A percentile compares a stretch with the other conserved stretches of the same genome.
phyloP scores from a whole-genome alignment of 139 green algal genomes.

The Astrephomene gubernaculifera region DNA sequence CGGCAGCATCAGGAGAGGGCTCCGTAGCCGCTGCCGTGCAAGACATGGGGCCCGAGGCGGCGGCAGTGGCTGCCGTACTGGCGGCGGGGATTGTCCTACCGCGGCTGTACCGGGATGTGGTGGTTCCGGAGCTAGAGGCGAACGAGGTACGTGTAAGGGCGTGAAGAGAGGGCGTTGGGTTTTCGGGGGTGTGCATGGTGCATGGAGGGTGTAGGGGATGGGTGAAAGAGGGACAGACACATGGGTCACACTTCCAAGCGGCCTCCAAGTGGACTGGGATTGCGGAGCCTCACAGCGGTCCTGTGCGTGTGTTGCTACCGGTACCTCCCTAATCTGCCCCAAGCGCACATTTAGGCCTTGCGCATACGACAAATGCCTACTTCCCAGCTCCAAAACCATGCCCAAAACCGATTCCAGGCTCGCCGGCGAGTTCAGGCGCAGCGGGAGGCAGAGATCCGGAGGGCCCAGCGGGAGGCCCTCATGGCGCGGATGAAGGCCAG shows the following conservation, averaged over 20 bases:
- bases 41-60: neutral
- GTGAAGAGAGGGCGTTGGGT: neutral
- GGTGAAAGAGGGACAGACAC: neutral
- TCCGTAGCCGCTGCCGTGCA: neutral
- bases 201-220: no score
- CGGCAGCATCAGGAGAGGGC: neutral
- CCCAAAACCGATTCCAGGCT: no score
- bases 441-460: slow-evolving; percentile 4
- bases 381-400: no score
- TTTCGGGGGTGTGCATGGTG: no score
- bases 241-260: no score
- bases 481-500: slow-evolving; percentile 5
- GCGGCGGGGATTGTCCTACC: neutral
- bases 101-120: slow-evolving; percentile 12
- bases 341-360: no score
- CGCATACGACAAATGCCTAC: no score
- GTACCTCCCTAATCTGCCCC: no score
- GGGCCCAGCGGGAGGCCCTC: slow-evolving; percentile 18
- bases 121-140: slow-evolving; percentile 39
- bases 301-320: no score
- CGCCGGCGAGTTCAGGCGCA: slow-evolving; percentile 37
- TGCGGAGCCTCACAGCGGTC: no score
- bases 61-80: neutral
- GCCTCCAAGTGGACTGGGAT: no score
- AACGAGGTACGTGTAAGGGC: neutral